A percentile compares a stretch with the other conserved stretches of the same genome.
Conservation (phyloP, 805 yeast species). For the Myxozyma monticola region DNA sequence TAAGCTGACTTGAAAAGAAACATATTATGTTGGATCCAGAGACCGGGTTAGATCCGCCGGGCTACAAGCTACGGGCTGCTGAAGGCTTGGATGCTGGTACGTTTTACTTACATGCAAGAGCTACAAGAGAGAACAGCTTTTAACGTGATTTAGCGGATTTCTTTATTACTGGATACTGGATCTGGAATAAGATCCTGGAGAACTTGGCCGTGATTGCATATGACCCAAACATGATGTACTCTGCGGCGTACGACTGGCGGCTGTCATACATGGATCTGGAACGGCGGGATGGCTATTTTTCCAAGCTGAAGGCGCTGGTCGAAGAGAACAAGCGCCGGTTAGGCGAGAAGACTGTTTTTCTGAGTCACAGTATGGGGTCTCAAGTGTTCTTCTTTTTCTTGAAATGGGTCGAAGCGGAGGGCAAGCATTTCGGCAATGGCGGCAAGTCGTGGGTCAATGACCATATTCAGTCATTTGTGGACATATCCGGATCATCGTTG, state of each 20-base stretch:
- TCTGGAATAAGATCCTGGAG: slow-evolving; percentile 95
- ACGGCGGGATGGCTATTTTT: slow-evolving; percentile 79
- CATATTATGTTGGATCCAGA: slow-evolving; percentile 85
- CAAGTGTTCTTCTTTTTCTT: slow-evolving; percentile 84
- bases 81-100: slow-evolving; percentile 83
- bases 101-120: not conserved
- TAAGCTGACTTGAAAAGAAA: slow-evolving; percentile 39
- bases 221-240: slow-evolving; percentile 83
- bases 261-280: slow-evolving; percentile 86
- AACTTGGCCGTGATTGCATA: slow-evolving; percentile 92
- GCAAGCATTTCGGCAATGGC: slow-evolving; percentile 82
- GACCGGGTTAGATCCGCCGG: slow-evolving; percentile 91
- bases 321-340: slow-evolving; percentile 57
- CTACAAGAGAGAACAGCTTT: not conserved
- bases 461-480: slow-evolving; percentile 75
- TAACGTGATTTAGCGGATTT: slow-evolving; percentile 63
- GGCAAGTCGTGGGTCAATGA: slow-evolving; percentile 86
- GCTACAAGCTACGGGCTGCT: slow-evolving; percentile 79
- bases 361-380: slow-evolving; percentile 96
- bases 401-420: slow-evolving; percentile 95
- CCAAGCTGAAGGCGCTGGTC: slow-evolving; percentile 69
- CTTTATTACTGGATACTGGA: slow-evolving; percentile 97
- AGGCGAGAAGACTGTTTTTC: slow-evolving; percentile 69
- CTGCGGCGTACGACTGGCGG: slow-evolving; percentile 97
- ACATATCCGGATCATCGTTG: slow-evolving; percentile 83